Percentiles rank a stretch among this genome's conserved stretches.
These are phyloP conservation scores for Graphilbum ipis-grandicollis DNA, from an alignment of 2,329 filamentous ascomycete genomes.

Conservation along the genomic window DNA sequence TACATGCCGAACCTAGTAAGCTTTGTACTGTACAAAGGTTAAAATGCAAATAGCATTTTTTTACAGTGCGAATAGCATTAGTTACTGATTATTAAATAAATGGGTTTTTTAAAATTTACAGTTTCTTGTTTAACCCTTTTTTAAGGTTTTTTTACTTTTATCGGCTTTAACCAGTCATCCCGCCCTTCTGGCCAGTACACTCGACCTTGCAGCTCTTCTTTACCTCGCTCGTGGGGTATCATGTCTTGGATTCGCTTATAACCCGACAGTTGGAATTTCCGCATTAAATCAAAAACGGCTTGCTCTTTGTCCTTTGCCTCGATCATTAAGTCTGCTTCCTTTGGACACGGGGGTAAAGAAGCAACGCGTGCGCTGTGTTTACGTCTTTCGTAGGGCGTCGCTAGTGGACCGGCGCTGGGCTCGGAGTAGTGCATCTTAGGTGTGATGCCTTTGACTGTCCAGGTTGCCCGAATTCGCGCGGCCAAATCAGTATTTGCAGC, in stretches of 20 bases:
- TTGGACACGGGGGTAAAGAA: conserved; percentile 64
- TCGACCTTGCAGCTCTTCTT: conserved; percentile 58
- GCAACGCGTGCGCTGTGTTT: conserved; percentile 73
- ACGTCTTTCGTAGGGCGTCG: conserved; percentile 60
- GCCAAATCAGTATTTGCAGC: conserved; percentile 70
- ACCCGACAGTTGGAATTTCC: conserved; percentile 67
- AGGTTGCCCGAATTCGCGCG: conserved; percentile 65
- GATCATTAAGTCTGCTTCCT: conserved; percentile 93
- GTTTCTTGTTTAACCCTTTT: no score
- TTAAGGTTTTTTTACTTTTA: no score
- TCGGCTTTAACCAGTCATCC: conserved; percentile 69
- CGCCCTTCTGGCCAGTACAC: conserved; percentile 86
- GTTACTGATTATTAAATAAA: no score
- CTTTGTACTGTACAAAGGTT: no score
- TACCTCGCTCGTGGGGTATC: conserved; percentile 56
- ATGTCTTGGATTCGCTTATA: conserved; percentile 61
- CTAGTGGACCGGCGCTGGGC: conserved; percentile 46
- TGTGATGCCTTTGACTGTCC: conserved; percentile 66
- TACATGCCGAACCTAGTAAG: no score
- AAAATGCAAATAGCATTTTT: no score
- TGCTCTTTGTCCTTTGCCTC: conserved; percentile 98
- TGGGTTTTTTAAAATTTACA: no score
- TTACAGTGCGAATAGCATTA: no score
- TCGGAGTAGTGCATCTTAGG: conserved; percentile 98
- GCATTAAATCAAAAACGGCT: conserved; percentile 87